phyloP scores from a whole-genome alignment of 345 rosid genomes.

The Pugionium dolabratum region DNA sequence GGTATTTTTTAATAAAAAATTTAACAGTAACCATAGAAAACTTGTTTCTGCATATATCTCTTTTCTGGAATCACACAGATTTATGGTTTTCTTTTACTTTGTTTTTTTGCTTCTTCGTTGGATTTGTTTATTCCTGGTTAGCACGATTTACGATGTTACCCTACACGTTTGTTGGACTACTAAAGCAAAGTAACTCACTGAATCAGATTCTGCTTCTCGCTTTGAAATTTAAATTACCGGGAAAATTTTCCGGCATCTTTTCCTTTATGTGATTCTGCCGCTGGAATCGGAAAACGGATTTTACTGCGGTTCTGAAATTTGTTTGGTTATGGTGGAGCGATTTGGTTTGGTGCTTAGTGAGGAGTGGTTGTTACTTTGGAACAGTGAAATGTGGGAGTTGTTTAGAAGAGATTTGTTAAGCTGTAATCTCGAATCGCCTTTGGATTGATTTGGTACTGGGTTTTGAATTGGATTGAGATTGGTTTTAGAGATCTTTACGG shows the following conservation, averaged over 20 bases:
- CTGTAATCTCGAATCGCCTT: constrained; percentile 3
- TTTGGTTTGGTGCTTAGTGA: constrained; percentile 4
- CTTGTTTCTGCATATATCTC: neutral
- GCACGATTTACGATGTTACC: constrained; percentile 35
- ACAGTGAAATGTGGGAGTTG: constrained; percentile 26
- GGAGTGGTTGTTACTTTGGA: constrained; percentile 25
- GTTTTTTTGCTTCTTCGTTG: constrained; percentile 10
- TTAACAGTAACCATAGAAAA: constrained; percentile 14
- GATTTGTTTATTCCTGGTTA: constrained; percentile 34
- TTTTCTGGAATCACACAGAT: constrained; percentile 22
- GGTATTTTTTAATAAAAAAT: constrained; percentile 9
- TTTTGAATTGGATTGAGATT: constrained; percentile 1
- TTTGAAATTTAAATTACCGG: constrained; percentile 27
- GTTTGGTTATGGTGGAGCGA: constrained; percentile 3
- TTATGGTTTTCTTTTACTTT: constrained; percentile 18
- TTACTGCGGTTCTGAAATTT: constrained; percentile 9
- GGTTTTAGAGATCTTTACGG: neutral
- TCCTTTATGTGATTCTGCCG: constrained; percentile 3
- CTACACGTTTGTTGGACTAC: constrained; percentile 29
- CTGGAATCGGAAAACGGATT: constrained; percentile 1
- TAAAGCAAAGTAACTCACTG: constrained; percentile 2
- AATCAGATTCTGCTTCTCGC: constrained; percentile 23
- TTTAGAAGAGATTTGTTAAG: constrained; percentile 12
- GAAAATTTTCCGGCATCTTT: neutral
- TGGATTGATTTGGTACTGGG: constrained; percentile 3